These are phyloP conservation scores for Phaffia tasmanica DNA, from an alignment of 768 basidiomycete genomes.

Conservation along the genomic window DNA sequence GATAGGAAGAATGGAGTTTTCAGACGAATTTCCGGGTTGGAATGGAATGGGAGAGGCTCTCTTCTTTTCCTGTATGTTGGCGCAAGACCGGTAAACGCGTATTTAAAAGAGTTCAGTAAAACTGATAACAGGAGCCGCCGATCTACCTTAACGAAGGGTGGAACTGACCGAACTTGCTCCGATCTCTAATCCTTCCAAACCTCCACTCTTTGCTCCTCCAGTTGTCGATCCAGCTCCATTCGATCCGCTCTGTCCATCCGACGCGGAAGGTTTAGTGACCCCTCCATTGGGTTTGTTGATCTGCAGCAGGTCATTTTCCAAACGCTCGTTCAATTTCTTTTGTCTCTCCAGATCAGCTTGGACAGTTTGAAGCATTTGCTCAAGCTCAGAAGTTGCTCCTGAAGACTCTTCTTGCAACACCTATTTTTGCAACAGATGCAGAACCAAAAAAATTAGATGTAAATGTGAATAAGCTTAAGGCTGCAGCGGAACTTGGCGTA, in stretches of 20 bases:
- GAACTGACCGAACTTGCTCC: slow-evolving; percentile 36
- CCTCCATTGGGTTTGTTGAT: slow-evolving; percentile 50
- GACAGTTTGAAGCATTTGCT: slow-evolving; percentile 51
- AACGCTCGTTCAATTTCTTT: slow-evolving; percentile 66
- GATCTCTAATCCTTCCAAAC: slow-evolving; percentile 62
- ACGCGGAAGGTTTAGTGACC: background rate
- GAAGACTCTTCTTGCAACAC: slow-evolving; percentile 76
- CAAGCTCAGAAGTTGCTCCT: slow-evolving; percentile 49
- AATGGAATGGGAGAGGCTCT: slow-evolving; percentile 55
- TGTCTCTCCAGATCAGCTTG: slow-evolving; percentile 65
- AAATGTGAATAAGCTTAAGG: background rate
- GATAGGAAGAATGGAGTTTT: slow-evolving; percentile 93
- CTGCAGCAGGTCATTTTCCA: slow-evolving; percentile 80
- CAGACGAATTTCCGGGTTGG: slow-evolving; percentile 49
- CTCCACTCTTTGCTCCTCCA: slow-evolving; percentile 43
- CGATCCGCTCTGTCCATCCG: background rate
- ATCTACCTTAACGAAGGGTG: background rate
- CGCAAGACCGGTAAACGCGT: background rate
- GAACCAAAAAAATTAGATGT: background rate
- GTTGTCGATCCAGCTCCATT: slow-evolving; percentile 23
- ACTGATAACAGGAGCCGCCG: background rate
- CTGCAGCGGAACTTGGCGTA: background rate
- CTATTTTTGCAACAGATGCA: slow-evolving; percentile 30
- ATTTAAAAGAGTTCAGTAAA: background rate
- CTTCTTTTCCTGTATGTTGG: slow-evolving; percentile 29